Base-by-base conservation (phyloP, 2,329 filamentous ascomycete genomes). In the Nigrospora sphaerica region DNA sequence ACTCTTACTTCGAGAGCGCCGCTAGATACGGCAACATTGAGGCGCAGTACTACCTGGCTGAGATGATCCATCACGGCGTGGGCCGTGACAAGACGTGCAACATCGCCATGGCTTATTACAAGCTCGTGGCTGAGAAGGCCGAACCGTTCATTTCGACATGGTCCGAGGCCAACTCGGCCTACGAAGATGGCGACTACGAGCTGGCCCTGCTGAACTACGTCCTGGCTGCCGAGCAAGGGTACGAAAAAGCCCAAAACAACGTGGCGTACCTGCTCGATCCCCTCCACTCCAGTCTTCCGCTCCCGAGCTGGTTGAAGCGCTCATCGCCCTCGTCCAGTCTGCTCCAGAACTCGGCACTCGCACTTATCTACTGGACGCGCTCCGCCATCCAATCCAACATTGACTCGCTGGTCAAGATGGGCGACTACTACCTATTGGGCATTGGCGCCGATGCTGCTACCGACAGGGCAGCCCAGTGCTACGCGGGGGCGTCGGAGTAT, bases 401-500 rank as follows among this genome's bases (percentile, higher is more conserved):
- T 39, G 93, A 98, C 66, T 88, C 91, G 0, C 76, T 95, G 52
- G 87, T 98, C 54, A 98, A 98, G 69, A 95, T 97, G 86, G 93
- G 93, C 35, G 95, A 98, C 67, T 97, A 97, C 66, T 97, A 98
- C 64, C 82, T 95, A 32, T 69, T 80, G 46, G 93, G 93, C 7
- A 78, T 91, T 19, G 92, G 92, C 3, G 80, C 86, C 1, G 71
- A 79, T 9, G 58, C 72, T 0, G 86, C 95, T 54, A 71, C 86
- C 16, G 84, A 91, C 56, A 95, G 95, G 65, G 95, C 95, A 6
- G 90, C 91, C 0, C 83, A 86, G 39, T 98, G 93, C 70, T 98
- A 98, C 59, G 85, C 87, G 45, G 87, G 88, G 4, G 93, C 93
- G 2, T 91, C 91, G 0, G 93, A 98, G 61, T 90, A 87, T 49